Evolutionary conservation across 441 rosid species (phyloP), one percentile per base, ranked within the genome.

Genomic region (Viola pubescens): DNA sequence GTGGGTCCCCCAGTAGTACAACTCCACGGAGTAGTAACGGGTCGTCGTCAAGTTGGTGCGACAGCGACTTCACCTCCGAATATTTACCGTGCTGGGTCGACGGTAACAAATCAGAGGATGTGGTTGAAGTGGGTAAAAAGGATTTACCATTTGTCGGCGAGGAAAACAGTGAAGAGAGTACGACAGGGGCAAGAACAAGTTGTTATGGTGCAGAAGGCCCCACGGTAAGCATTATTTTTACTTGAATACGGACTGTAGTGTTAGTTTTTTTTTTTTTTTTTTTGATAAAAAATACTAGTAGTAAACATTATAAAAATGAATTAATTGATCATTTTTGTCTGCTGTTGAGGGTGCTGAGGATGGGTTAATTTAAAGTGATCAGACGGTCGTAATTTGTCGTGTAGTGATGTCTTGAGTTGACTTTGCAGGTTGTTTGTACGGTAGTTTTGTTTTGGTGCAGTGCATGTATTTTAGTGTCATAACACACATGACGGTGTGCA

Each of bases 31-130:
- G 82, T 58, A 73, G 72, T 6, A 65, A 68, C 19, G 71, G 77
- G 37, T 26, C 34, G 34, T 26, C 34, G 34, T 86, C 89, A 39
- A 91, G 96, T 60, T 91, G 96, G 96, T 84, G 90, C 34, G 96
- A 82, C 48, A 86, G 91, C 7, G 94, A 91, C 67, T 84, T 80
- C 51, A 84, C 88, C 4, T 59, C 79, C 9, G 94, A 86, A 48
- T 75, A 65, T 75, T 81, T 82, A 70, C 84, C 80, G 13, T 66
- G 70, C 14, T 73, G 76, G 76, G 14, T 26, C 34, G 34, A 64
- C 10, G 67, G 77, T 52, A 43, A 69, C 19, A 26, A 26, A 26
- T 52, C 26, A 4, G 75, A 62, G 43, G 79, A 59, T 10, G 74
- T 63, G 43, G 61, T n/a, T 3, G 62, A 48, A 8, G 12, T 3